These are phyloP conservation scores for Phytophthora uliginosa DNA, from an alignment of 352 stramenopile genomes.

Conservation along the genomic window DNA sequence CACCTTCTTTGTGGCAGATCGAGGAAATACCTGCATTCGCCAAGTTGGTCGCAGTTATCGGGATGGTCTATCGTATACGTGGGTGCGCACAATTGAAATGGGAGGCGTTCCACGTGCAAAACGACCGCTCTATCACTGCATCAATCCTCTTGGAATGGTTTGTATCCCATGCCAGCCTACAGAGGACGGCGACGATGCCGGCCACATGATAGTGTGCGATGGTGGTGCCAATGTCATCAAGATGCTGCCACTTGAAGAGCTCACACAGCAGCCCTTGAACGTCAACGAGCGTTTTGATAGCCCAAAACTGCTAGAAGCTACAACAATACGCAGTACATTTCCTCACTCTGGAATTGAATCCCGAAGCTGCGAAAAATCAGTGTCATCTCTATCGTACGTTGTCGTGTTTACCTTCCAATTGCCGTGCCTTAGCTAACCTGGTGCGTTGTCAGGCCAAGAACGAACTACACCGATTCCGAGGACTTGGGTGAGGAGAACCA, in stretches of 20 bases:
- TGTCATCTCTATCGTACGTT: conserved; percentile 24
- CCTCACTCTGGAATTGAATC: conserved; percentile 1
- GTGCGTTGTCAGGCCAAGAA: background rate
- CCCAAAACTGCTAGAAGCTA: conserved; percentile 12
- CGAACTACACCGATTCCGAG: background rate
- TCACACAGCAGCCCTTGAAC: background rate
- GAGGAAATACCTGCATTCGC: conserved; percentile 56
- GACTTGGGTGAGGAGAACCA: conserved; percentile 30
- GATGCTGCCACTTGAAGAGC: conserved; percentile 25
- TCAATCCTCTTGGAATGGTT: conserved; percentile 30
- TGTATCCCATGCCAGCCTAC: conserved; percentile 11
- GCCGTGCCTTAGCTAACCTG: background rate
- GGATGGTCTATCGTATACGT: conserved; percentile 37
- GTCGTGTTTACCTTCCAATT: background rate
- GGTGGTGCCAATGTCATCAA: conserved; percentile 37
- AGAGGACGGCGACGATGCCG: background rate
- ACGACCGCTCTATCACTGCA: conserved; percentile 9
- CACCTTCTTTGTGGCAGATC: conserved; percentile 53
- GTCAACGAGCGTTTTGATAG: background rate
- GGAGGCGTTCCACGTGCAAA: conserved; percentile 15
- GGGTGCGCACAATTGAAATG: conserved; percentile 59
- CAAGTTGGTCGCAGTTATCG: conserved; percentile 45
- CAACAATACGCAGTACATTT: conserved; percentile 8
- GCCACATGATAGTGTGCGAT: conserved; percentile 34
- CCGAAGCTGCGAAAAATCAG: conserved; percentile 2